These are phyloP conservation scores for Neurospora sp. DNA, from an alignment of 495 filamentous ascomycete species.

Conservation along the genomic window DNA sequence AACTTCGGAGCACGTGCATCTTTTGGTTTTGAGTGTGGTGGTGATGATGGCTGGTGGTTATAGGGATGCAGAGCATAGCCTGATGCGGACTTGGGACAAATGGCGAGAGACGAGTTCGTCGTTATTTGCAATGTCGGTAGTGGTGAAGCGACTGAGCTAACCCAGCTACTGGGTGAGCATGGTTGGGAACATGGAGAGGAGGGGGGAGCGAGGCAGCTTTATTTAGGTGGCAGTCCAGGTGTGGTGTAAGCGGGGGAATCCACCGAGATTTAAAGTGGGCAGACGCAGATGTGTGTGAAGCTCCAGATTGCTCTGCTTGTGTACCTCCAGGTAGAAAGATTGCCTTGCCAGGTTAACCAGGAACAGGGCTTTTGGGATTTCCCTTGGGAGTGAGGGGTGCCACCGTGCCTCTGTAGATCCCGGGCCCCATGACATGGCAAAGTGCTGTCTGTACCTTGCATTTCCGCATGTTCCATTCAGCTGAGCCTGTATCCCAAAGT, in stretches of 20 bases:
- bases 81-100: background rate
- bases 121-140: background rate
- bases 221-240: background rate
- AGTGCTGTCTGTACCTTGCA: background rate
- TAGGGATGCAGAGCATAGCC: conserved; percentile 16
- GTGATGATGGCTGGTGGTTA: conserved; percentile 1
- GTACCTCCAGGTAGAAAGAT: background rate
- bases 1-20: conserved; percentile 16
- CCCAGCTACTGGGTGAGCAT: background rate
- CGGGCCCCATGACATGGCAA: background rate
- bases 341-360: background rate
- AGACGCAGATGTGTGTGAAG: background rate
- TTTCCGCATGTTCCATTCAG: background rate
- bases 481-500: background rate
- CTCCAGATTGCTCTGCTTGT: background rate
- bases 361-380: background rate
- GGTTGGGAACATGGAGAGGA: background rate
- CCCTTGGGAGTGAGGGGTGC: background rate
- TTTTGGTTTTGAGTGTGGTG: conserved; percentile 10
- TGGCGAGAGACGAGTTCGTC: background rate
- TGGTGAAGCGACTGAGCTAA: background rate
- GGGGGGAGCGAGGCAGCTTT: background rate
- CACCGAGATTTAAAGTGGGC: background rate
- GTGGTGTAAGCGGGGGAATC: background rate
- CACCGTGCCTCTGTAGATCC: background rate